These are phyloP conservation scores for Saccharomycopsis amapae DNA, from an alignment of 805 yeast genomes.

Conservation along the genomic window DNA sequence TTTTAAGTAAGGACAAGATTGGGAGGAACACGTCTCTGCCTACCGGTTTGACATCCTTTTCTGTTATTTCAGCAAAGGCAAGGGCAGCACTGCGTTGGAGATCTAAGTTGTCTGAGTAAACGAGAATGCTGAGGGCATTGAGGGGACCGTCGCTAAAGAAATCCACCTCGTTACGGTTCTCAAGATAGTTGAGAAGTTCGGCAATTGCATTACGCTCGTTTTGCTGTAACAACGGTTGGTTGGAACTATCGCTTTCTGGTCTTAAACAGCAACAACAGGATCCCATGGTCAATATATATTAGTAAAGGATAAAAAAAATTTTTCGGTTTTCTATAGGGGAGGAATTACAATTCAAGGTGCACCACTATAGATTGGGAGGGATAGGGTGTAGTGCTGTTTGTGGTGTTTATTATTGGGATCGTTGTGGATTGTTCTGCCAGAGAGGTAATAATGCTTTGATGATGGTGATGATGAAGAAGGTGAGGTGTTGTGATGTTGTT, in stretches of 20 bases:
- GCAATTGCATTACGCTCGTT: constrained; percentile 96
- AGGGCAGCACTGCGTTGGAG: constrained; percentile 94
- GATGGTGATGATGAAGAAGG: too few relatives aligned
- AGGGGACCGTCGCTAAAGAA: constrained; percentile 81
- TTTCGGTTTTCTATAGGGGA: too few relatives aligned
- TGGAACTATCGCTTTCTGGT: constrained; percentile 46
- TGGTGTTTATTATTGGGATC: too few relatives aligned
- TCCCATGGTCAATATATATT: constrained; percentile 46
- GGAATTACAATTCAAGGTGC: too few relatives aligned
- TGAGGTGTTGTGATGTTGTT: too few relatives aligned
- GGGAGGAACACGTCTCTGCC: constrained; percentile 91
- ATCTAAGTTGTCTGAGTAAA: constrained; percentile 90
- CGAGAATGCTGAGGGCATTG: constrained; percentile 84
- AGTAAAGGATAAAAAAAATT: too few relatives aligned
- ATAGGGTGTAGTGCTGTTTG: too few relatives aligned
- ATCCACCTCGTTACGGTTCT: constrained; percentile 82
- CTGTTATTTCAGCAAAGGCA: constrained; percentile 98
- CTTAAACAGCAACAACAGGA: constrained; percentile 42
- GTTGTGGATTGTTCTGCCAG: too few relatives aligned
- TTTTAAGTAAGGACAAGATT: constrained; percentile 76
- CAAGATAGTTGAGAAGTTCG: constrained; percentile 79
- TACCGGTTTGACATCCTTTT: constrained; percentile 88
- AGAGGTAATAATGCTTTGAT: too few relatives aligned
- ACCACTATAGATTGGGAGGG: too few relatives aligned
- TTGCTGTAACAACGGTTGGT: constrained; percentile 83